Evolutionary conservation across 306 rosid species (phyloP), one percentile per base, ranked within the genome.

Genomic region (Medicago lupulina): DNA sequence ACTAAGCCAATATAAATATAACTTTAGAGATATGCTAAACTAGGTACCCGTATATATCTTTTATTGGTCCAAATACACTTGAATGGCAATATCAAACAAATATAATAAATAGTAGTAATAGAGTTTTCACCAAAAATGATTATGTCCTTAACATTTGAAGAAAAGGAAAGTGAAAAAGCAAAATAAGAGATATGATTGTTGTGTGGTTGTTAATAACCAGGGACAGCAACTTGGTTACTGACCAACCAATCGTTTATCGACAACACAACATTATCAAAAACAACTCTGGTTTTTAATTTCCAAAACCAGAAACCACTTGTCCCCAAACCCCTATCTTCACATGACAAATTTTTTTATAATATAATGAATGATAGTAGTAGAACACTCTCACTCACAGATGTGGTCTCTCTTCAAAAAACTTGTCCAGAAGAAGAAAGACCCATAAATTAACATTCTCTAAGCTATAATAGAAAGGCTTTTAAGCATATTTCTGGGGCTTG

Each of bases 231-330:
- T 57, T 61, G 61, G 84, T 36, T 55, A 67, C 40, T 14, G 3
- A 7, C 7, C 6, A 43, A 2, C 91, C 83, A 83, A 90, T 87
- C 10, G 15, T 0, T 1, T 31, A 0, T 92, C 89, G 96, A 92
- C 96, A 92, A 43, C 92, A n/a, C 87, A 83, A 34, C 71, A 8
- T 14, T 3, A 38, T 60, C 47, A 69, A 74, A 74, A 74, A 78
- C 81, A 38, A 28, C 79, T 12, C 66, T 75, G 75, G 90, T 85
- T 78, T 81, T 54, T 1, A n/a, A 50, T 64, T 49, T 38, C 12
- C 11, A 8, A 80, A 61, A 84, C 87, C 69, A 28, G 78, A 80
- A 62, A 84, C 87, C 78, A 18, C 13, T 54, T 54, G 53, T 79
- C 16, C 1, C 49, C 18, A 75, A 57, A 58, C 76, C 57, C 73